Base-by-base conservation (phyloP, 441 rosid species). In the Erodium moschatum region DNA sequence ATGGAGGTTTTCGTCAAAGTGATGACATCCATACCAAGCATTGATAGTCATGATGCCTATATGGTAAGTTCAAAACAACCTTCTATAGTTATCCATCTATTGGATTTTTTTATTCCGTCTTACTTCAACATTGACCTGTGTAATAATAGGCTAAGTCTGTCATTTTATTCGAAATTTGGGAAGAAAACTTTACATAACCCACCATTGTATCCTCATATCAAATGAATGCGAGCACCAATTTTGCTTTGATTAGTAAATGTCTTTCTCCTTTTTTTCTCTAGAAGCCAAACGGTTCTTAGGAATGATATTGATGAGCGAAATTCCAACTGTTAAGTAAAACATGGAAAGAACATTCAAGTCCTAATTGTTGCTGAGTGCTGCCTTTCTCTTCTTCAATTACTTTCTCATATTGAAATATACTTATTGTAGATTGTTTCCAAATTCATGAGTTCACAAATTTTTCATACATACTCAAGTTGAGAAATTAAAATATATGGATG, bases 21-120 rank as follows among this genome's bases (percentile, higher is more conserved):
- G 60, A 68, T 89, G 66, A 89, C 96, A 64, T 82, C 97, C 67
- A 88, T 91, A 70, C 96, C 96, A 46, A 85, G 85, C 80, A 89
- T 93, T 8, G 79, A 86, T 72, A 87, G 78, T 62, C 98, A 91
- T 76, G 97, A 93, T 72, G 97, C 97, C 62, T 81, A 85, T 76
- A 38, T 83, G 85, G 97, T 89, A 82, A 19, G 21, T 60, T 71
- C 66, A 0, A 0, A 27, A 20, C 69, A 60, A 64, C 19, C 18
- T 52, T 33, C 38, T 33, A 52, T 52, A 52, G n/a, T 52, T 31
- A 10, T 68, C 70, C 60, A 65, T 44, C 48, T 63, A 15, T 44
- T 24, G 18, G 16, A 33, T 69, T 44, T 1, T 13, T 20, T 33
- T 2, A 15, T 0, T 5, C 6, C 38, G 38, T 33, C 38, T 33